Evolutionary conservation across 805 yeast species (phyloP), one percentile per base, ranked within the genome.

Genomic region (Kluyveromyces lactis): DNA sequence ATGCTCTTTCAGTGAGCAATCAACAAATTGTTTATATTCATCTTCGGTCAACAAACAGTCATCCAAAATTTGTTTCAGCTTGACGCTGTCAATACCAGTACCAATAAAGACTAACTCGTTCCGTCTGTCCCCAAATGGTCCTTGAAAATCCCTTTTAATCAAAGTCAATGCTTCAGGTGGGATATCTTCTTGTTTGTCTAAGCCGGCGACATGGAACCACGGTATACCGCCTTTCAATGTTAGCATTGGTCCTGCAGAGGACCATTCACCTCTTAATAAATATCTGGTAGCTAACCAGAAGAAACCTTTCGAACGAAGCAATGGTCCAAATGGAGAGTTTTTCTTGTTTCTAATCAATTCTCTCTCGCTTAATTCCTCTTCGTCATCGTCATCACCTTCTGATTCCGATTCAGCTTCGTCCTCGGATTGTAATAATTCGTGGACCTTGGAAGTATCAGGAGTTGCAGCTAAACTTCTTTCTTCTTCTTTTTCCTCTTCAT

Each of bases 101-200:
- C 73, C 74, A 43, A 70, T 69, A 41, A 69, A 64, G 1, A 70
- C 74, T 18, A 70, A 42, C 45, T 70, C 73, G 42, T 70, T 68
- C 32, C 71, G 52, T 33, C 73, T 58, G 41, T 70, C 73, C 3
- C 72, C 73, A 43, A 54, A 57, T 19, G 56, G 53, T 2, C 68
- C 69, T 33, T 60, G 47, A 49, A 67, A 62, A 36, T 69, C 72
- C 18, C 50, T 47, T 34, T 60, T 52, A 18, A 67, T 60, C 11
- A 59, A 46, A 24, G 45, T 44, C n/a, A 40, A 44, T 13, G 67
- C 61, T 17, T 59, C 59, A 6, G 46, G 52, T 7, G 71, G 67
- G 46, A 61, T 51, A 18, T 51, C 52, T 6, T 61, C 62, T n/a
- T 27, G 30, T 27, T 15, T 27, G 30, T 27, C 30, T 4, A 55